Conservation (phyloP, 2,329 filamentous ascomycete species). For the Didymella segeticola region DNA sequence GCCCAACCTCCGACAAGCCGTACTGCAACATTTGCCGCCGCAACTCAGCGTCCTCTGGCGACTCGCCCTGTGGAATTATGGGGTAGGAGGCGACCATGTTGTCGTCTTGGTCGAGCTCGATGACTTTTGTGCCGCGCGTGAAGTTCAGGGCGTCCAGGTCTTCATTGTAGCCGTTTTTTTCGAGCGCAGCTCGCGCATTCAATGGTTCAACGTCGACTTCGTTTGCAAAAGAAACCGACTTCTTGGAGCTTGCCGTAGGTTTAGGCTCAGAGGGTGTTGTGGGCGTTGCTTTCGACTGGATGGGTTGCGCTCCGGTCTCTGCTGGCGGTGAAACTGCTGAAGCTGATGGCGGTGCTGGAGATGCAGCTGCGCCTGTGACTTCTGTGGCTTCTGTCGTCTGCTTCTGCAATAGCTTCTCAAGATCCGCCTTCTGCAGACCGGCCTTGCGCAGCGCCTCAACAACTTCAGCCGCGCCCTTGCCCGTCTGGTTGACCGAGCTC, state of each 20-base stretch:
- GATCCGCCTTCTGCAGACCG: constrained; percentile 60
- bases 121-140: constrained; percentile 46
- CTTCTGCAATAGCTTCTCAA: constrained; percentile 24
- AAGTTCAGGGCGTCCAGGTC: constrained; percentile 39
- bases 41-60: constrained; percentile 78
- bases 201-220: constrained; percentile 57
- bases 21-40: constrained; percentile 92
- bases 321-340: neutral
- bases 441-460: constrained; percentile 77
- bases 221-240: constrained; percentile 69
- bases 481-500: constrained; percentile 60
- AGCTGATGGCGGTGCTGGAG: neutral
- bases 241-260: constrained; percentile 48
- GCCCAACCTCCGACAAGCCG: constrained; percentile 83
- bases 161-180: constrained; percentile 35
- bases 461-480: constrained; percentile 70
- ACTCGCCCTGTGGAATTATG: constrained; percentile 75
- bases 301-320: neutral
- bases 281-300: neutral
- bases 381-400: neutral
- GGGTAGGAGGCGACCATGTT: constrained; percentile 52
- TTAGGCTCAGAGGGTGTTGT: neutral
- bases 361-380: neutral
- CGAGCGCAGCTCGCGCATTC: constrained; percentile 16
- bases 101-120: constrained; percentile 54